Conservation (phyloP, 768 basidiomycete species). For the Paxillus ammoniavirescens region DNA sequence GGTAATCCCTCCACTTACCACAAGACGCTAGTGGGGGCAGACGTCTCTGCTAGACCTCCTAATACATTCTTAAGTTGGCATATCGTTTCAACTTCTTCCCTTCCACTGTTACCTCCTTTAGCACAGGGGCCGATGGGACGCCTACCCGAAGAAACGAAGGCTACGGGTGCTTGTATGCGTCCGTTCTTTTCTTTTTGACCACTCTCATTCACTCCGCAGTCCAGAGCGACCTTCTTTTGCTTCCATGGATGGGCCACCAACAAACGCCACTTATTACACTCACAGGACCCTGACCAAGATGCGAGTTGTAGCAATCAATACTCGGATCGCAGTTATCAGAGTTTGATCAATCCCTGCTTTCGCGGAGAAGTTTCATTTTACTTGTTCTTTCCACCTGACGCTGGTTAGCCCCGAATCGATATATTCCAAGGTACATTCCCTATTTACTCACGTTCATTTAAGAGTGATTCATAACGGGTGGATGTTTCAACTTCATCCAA, state of each 20-base stretch:
- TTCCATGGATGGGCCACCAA: background rate
- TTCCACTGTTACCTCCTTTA: background rate
- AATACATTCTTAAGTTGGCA: background rate
- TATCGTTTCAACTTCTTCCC: background rate
- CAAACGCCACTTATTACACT: background rate
- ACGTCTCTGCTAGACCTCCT: background rate
- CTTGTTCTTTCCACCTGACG: background rate
- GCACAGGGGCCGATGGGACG: background rate
- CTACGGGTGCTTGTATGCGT: background rate
- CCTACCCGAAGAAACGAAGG: background rate
- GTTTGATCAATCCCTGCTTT: conserved; percentile 11
- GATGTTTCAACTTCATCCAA: conserved; percentile 10
- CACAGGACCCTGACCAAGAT: background rate
- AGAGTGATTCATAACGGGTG: conserved; percentile 14
- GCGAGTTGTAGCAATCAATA: background rate
- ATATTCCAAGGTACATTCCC: conserved; percentile 1
- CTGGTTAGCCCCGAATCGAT: conserved; percentile 14
- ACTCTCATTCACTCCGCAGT: no score
- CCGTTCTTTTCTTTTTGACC: background rate
- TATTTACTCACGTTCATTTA: conserved; percentile 27
- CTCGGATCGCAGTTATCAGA: conserved; percentile 19
- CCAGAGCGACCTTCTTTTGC: background rate
- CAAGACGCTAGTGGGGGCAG: no score
- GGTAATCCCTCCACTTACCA: no score
- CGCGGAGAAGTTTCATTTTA: conserved; percentile 6